A percentile compares a stretch with the other conserved stretches of the same genome.
These are phyloP conservation scores for Plantago coronopus DNA, from an alignment of 305 asterid species.

Conservation along the genomic window DNA sequence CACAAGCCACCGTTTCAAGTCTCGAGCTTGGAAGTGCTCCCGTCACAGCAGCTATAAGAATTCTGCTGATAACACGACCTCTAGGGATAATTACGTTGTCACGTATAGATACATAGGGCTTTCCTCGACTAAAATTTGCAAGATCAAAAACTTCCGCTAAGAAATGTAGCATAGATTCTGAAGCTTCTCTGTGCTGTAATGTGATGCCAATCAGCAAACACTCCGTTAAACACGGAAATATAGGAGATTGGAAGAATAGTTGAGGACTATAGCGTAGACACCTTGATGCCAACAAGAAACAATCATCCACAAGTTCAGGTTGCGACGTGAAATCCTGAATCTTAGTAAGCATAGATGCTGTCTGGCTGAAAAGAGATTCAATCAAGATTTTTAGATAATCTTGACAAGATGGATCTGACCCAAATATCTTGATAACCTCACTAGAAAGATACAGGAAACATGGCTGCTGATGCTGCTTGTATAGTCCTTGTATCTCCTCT, in stretches of 20 bases:
- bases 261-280: constrained; percentile 98
- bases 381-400: constrained; percentile 72
- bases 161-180: constrained; percentile 80
- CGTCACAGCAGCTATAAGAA: constrained; percentile 76
- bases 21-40: constrained; percentile 97
- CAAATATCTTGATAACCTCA: constrained; percentile 98
- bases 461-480: constrained; percentile 83
- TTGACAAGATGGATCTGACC: constrained; percentile 93
- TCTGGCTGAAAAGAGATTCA: constrained; percentile 89
- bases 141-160: constrained; percentile 79
- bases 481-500: constrained; percentile 85
- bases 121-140: constrained; percentile 64
- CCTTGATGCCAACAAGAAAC: constrained; percentile 93
- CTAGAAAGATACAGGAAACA: constrained; percentile 96
- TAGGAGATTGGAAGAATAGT: constrained; percentile 71
- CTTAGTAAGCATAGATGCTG: constrained; percentile 68
- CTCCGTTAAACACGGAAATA: constrained; percentile 82
- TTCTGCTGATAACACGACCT: constrained; percentile 69
- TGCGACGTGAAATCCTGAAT: constrained; percentile 85
- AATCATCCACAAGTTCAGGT: constrained; percentile 96
- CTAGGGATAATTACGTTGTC: constrained; percentile 79
- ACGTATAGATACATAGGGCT: constrained; percentile 58
- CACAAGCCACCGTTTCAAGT: constrained; percentile 67
- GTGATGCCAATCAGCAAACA: constrained; percentile 88
- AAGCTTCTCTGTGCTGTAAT: constrained; percentile 99